Percentiles rank a stretch among this genome's conserved stretches.
Evolutionary conservation across 176 grass and related monocot species (phyloP).

Genomic region (Bothriochloa decipiens): DNA sequence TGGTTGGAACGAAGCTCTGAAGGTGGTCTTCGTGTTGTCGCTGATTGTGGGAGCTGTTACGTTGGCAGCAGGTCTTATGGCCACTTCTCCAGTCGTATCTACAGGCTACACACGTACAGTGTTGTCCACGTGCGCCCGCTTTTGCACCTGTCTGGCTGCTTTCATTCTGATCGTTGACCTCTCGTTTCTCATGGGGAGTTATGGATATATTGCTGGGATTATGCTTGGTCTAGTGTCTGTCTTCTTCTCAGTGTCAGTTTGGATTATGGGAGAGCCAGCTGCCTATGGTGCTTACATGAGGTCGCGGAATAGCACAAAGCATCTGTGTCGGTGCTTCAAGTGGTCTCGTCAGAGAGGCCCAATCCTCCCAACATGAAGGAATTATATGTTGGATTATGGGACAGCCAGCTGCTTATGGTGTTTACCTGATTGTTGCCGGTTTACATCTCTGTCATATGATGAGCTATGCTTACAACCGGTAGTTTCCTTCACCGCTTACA

Average conservation of each 20-base stretch:
- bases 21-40: background rate
- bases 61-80: background rate
- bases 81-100: background rate
- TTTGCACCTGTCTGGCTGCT: background rate
- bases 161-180: background rate
- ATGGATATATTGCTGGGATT: background rate
- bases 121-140: background rate
- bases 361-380: background rate
- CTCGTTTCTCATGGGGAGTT: background rate
- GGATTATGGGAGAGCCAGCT: background rate
- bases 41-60: background rate
- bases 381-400: background rate
- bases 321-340: background rate
- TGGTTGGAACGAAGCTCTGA: background rate
- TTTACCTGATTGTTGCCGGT: background rate
- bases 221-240: background rate
- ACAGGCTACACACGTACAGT: background rate
- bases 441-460: background rate
- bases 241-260: background rate
- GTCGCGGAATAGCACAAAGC: background rate
- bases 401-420: no score
- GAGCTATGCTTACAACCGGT: no score
- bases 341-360: background rate
- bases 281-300: background rate
- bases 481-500: no score